Conservation (phyloP, 1,284 basidiomycete species). For the Tylopilus orsonianus region DNA sequence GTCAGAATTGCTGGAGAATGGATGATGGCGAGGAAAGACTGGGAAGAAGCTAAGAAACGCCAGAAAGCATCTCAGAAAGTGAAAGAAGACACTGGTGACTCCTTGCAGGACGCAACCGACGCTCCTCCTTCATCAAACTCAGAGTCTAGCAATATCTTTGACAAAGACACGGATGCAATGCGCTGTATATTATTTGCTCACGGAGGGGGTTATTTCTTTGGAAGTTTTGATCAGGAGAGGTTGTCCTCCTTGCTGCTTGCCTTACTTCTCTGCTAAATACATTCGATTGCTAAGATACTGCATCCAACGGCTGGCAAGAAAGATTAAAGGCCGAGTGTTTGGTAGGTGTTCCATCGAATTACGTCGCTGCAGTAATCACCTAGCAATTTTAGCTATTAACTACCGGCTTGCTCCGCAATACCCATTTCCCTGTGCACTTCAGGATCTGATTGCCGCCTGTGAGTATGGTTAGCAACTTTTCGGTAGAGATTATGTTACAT, state of each 20-base stretch:
- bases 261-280: conserved; percentile 13
- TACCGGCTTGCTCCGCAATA: conserved; percentile 93
- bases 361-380: background rate
- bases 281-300: conserved; percentile 53
- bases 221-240: conserved; percentile 78
- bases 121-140: conserved; percentile 20
- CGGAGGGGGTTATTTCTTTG: conserved; percentile 84
- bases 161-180: conserved; percentile 81
- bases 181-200: conserved; percentile 85
- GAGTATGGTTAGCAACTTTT: conserved; percentile 21
- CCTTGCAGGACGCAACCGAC: conserved; percentile 21
- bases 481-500: background rate
- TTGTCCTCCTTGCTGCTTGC: conserved; percentile 25
- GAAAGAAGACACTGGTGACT: conserved; percentile 14
- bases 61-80: conserved; percentile 47
- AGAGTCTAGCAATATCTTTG: conserved; percentile 40
- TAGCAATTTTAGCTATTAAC: conserved; percentile 64
- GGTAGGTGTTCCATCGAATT: conserved; percentile 42
- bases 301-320: conserved; percentile 85
- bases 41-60: conserved; percentile 57
- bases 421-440: conserved; percentile 93
- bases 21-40: conserved; percentile 79
- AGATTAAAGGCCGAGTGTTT: conserved; percentile 87
- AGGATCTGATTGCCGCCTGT: conserved; percentile 87
- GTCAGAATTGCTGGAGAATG: conserved; percentile 84